Evolutionary conservation across 495 filamentous ascomycete species (phyloP).

Genomic region (Letharia lupina): DNA sequence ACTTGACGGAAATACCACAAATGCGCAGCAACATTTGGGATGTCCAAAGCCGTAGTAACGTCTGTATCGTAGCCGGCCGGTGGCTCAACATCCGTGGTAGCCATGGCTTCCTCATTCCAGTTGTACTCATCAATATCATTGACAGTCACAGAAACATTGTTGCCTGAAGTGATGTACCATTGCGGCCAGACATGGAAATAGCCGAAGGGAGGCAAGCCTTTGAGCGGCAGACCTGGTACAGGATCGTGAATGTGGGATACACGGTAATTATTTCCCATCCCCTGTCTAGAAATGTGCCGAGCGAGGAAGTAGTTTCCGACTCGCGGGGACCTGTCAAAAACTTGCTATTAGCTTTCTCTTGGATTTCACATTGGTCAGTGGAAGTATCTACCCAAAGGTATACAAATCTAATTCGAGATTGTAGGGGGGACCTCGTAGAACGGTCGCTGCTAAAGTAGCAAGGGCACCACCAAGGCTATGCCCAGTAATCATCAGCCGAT

Average conservation of each 20-base stretch:
- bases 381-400: background rate
- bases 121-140: background rate
- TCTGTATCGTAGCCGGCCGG: background rate
- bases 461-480: background rate
- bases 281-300: background rate
- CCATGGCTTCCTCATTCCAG: background rate
- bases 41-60: background rate
- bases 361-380: background rate
- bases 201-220: background rate
- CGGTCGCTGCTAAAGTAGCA: background rate
- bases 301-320: constrained; percentile 2
- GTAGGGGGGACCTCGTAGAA: background rate
- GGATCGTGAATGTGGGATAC: constrained; percentile 1
- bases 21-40: background rate
- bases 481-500: background rate
- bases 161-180: background rate
- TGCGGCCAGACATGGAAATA: background rate
- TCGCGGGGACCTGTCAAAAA: background rate
- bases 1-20: constrained; percentile 2
- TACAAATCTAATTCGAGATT: background rate
- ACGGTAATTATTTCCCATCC: background rate
- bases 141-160: background rate
- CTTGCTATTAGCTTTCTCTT: background rate
- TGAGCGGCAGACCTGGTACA: background rate
- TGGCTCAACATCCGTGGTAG: background rate